A percentile compares a stretch with the other conserved stretches of the same genome.
Evolutionary conservation across 2,329 filamentous ascomycete genomes (phyloP).

Genomic region (Pseudovirgaria hyperparasitica): DNA sequence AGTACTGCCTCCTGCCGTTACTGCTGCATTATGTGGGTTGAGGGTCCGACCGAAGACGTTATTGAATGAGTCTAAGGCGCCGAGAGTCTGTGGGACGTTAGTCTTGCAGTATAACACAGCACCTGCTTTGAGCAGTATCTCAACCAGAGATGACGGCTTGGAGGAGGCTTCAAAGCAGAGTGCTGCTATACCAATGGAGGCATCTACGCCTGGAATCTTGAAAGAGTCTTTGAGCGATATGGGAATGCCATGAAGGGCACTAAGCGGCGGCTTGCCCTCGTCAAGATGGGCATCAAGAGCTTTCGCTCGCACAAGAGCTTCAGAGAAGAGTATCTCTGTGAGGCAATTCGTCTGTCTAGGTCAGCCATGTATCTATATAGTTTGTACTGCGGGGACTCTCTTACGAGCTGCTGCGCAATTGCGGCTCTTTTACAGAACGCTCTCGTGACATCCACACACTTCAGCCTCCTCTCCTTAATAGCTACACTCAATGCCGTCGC

Average conservation of each 20-base stretch:
- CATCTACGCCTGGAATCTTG: constrained; percentile 33
- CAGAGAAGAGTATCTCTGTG: constrained; percentile 25
- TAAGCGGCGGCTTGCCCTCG: constrained; percentile 25
- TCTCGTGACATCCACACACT: constrained; percentile 22
- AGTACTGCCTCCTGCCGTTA: constrained; percentile 40
- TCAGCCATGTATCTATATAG: not conserved
- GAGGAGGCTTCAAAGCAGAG: constrained; percentile 30
- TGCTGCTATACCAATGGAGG: constrained; percentile 28
- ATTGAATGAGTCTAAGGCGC: constrained; percentile 40
- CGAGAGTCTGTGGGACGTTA: constrained; percentile 42
- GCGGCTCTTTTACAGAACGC: constrained; percentile 37
- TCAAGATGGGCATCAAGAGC: constrained; percentile 28
- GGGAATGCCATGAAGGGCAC: constrained; percentile 34
- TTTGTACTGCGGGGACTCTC: not conserved
- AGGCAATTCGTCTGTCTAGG: constrained; percentile 30
- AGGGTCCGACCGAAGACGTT: constrained; percentile 34
- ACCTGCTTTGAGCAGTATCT: constrained; percentile 30
- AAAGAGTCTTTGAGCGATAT: constrained; percentile 38
- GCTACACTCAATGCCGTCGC: constrained; percentile 26
- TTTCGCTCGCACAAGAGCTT: constrained; percentile 20
- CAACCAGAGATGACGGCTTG: constrained; percentile 28
- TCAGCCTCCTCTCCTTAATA: constrained; percentile 21
- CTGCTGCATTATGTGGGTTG: constrained; percentile 33
- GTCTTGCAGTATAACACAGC: constrained; percentile 42
- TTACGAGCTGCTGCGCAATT: constrained; percentile 31